These are phyloP conservation scores for Pilatotrama ljubarskyi DNA, from an alignment of 768 basidiomycete genomes.

Conservation along the genomic window DNA sequence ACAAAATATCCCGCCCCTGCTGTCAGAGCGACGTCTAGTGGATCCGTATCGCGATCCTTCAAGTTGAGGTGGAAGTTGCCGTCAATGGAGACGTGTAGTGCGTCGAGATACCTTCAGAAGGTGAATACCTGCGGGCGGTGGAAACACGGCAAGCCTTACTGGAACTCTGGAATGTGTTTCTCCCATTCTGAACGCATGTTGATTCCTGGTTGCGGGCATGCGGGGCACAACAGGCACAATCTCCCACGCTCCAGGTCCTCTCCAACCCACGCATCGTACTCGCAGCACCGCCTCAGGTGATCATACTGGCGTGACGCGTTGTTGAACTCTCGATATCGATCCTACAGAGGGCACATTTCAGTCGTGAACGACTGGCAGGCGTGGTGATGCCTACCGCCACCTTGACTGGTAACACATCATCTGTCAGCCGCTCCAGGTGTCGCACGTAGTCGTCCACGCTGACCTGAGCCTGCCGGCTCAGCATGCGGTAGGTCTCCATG, in stretches of 20 bases:
- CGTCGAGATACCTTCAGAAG: slow-evolving; percentile 10
- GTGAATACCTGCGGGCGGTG: neutral
- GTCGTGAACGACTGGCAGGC: neutral
- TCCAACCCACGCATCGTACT: neutral
- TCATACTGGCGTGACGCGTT: neutral
- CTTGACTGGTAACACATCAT: neutral
- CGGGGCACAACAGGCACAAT: slow-evolving; percentile 24
- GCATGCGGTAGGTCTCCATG: neutral
- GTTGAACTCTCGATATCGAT: slow-evolving; percentile 6
- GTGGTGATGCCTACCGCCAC: neutral
- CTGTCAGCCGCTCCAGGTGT: neutral
- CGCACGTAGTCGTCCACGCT: neutral
- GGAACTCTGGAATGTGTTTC: neutral
- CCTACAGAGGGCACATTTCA: neutral
- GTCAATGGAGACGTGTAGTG: slow-evolving; percentile 12
- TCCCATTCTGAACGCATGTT: slow-evolving; percentile 26
- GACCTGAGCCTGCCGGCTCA: neutral
- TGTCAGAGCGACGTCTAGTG: slow-evolving; percentile 11
- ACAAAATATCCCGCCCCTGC: slow-evolving; percentile 17
- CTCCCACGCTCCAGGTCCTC: neutral
- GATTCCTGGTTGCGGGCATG: slow-evolving; percentile 25
- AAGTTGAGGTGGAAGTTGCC: slow-evolving; percentile 19
- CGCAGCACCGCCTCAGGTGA: neutral
- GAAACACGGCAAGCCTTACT: neutral
- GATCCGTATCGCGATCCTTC: slow-evolving; percentile 12